Percentiles rank a stretch among this genome's conserved stretches.
Evolutionary conservation across 108 stramenopile species (phyloP).

Genomic region (Epipyxis sp.): DNA sequence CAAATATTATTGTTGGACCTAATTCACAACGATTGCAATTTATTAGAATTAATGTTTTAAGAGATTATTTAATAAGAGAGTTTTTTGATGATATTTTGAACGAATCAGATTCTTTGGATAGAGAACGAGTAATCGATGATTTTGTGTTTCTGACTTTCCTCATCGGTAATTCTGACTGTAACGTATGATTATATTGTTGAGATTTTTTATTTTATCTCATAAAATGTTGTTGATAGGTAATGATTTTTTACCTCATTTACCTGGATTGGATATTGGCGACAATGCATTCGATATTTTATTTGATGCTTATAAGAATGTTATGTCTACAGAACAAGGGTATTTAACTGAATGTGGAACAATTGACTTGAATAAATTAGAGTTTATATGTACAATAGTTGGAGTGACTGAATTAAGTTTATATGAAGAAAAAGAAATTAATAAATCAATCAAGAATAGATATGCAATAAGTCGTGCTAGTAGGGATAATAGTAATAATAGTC

Average conservation of each 20-base stretch:
- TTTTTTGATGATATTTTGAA: slow-evolving; percentile 49
- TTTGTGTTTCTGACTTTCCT: slow-evolving; percentile 29
- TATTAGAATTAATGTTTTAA: slow-evolving; percentile 82
- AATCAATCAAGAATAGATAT: background rate
- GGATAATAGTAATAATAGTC: background rate
- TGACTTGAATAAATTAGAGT: slow-evolving; percentile 3
- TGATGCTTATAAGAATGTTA: slow-evolving; percentile 10
- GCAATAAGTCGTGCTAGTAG: background rate
- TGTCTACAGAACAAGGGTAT: background rate
- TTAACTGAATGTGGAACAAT: background rate
- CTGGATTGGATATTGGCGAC: slow-evolving; percentile 19
- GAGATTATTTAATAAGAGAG: slow-evolving; percentile 90
- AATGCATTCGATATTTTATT: slow-evolving; percentile 29
- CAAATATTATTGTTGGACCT: background rate
- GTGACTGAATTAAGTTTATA: background rate
- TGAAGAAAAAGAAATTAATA: background rate
- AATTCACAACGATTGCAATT: slow-evolving; percentile 91
- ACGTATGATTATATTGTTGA: too few species aligned
- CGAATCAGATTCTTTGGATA: slow-evolving; percentile 1
- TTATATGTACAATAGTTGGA: background rate
- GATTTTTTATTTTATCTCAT: too few species aligned
- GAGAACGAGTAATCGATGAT: slow-evolving; percentile 23
- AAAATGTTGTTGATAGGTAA: too few species aligned
- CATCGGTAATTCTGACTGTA: too few species aligned
- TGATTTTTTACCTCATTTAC: slow-evolving; percentile 29